These are phyloP conservation scores for Populus davidiana DNA, from an alignment of 345 rosid species.

Conservation along the genomic window DNA sequence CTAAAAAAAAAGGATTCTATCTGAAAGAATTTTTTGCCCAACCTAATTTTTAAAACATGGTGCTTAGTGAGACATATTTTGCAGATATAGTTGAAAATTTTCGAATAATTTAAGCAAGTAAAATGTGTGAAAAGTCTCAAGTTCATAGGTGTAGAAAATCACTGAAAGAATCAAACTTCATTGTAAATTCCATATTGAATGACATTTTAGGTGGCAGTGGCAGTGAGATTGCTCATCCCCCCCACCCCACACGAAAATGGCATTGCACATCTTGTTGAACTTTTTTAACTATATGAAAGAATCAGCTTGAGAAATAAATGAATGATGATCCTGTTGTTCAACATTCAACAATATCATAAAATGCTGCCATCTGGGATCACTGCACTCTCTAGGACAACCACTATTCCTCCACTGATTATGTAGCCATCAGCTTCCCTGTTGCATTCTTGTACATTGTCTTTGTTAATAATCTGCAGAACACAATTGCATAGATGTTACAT, in stretches of 20 bases:
- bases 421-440: slow-evolving; percentile 61
- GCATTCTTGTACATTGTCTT: slow-evolving; percentile 62
- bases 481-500: background rate
- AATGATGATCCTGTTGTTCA: background rate
- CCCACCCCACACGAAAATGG: background rate
- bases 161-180: background rate
- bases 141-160: background rate
- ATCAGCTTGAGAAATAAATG: background rate
- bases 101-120: background rate
- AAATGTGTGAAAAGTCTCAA: background rate
- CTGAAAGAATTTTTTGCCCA: background rate
- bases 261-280: background rate
- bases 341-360: slow-evolving; percentile 29
- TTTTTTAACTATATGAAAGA: no score
- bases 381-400: slow-evolving; percentile 57
- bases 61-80: background rate
- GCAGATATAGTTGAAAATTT: background rate
- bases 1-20: no score
- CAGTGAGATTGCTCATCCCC: background rate
- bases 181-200: background rate
- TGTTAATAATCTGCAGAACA: slow-evolving; percentile 56
- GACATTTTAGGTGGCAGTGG: background rate
- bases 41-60: background rate
- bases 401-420: slow-evolving; percentile 62
- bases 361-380: slow-evolving; percentile 49